Base-by-base conservation (phyloP, 2,329 filamentous ascomycete species). In the Fusarium odoratissimum region DNA sequence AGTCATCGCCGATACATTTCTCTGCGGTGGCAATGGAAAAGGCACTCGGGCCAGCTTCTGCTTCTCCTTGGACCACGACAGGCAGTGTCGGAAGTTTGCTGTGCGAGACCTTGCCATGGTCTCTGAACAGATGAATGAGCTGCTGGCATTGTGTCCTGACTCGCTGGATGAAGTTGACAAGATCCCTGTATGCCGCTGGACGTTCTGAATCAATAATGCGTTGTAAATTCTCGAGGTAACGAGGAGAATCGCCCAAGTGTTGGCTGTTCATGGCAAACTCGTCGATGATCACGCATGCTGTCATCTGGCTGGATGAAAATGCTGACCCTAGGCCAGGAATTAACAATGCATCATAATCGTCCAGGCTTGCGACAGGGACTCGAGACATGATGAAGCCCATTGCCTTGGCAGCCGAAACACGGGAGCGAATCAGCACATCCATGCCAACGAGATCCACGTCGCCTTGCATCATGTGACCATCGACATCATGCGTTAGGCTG, bases 381-480 rank as follows among this genome's bases (percentile, higher is more conserved):
- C 91, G 83, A 21, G 92, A 90, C 84, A 99, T 93, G 45, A 97
- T 88, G 73, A 94, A 88, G 38, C 95, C 96, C 82, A 99, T 91
- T 5, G 96, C 96, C 78, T 89, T 91, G 25, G 95, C 93, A 17
- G 95, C 94, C 66, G 91, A 93, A n/a, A 97, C 92, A 74, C 95
- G 93, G 12, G 95, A 97, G 69, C 95, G 91, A 55, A 98, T 90
- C 81, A 99, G 90, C 11, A 91, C 91, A 67, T 99, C 96, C 77
- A 93, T 89, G 37, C 96, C 95, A 31, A 99, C 95, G 45, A 99
- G 87, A 79, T 99, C 97, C 51, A 98, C 92, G 77, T 99, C 97
- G 57, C 97, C 96, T 79, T 95, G 93, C 86, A 99, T 95, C 92
- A 99, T 98, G 75, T 97, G 95, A 14, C 95, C 96, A 80, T 99